Percentiles rank a stretch among this genome's conserved stretches.
These are phyloP conservation scores for Amanita jacksonii DNA, from an alignment of 768 basidiomycete genomes.

Conservation along the genomic window DNA sequence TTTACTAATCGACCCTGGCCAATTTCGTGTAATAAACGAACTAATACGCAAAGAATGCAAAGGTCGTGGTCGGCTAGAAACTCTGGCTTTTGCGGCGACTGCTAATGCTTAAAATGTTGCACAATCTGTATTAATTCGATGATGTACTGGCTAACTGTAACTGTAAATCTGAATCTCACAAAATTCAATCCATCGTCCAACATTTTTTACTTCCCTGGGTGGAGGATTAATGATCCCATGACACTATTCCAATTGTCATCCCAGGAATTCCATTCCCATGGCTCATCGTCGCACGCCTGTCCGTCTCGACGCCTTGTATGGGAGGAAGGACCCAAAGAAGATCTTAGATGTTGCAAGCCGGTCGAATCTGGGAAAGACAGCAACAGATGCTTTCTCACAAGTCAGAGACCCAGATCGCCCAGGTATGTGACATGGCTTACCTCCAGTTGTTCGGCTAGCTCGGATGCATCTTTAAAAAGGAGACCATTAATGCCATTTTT, in stretches of 20 bases:
- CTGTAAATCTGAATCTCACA: no score
- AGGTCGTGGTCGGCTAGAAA: conserved; percentile 80
- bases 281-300: conserved; percentile 9
- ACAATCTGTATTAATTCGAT: neutral
- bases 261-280: conserved; percentile 69
- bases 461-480: conserved; percentile 55
- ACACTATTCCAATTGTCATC: conserved; percentile 74
- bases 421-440: conserved; percentile 26
- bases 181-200: no score
- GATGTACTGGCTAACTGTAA: no score
- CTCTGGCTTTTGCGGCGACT: conserved; percentile 62
- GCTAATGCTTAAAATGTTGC: conserved; percentile 19
- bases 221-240: conserved; percentile 45
- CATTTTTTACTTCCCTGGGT: conserved; percentile 4
- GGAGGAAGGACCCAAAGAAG: conserved; percentile 32
- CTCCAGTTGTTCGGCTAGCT: conserved; percentile 68
- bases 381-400: conserved; percentile 38
- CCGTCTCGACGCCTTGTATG: neutral
- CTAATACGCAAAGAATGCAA: conserved; percentile 87
- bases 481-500: conserved; percentile 78
- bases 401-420: conserved; percentile 2
- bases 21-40: conserved; percentile 85
- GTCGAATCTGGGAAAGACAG: conserved; percentile 48
- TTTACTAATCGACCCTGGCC: conserved; percentile 87
- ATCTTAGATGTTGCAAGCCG: conserved; percentile 40